Base-by-base conservation (phyloP, 225 moss, liverwort and hornwort genomes). In the Polytrichum commune region DNA sequence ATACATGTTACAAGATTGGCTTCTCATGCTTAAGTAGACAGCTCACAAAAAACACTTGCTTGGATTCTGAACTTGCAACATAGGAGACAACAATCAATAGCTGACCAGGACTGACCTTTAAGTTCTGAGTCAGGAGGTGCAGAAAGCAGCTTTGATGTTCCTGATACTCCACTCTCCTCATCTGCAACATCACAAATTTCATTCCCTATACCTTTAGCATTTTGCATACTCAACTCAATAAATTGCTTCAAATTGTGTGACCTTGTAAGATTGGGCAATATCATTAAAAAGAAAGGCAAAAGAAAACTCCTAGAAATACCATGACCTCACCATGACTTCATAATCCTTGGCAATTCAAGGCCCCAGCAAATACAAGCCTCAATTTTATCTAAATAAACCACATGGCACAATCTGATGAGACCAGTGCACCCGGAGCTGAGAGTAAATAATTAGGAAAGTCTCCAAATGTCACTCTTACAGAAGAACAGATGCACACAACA, bases 101-200 rank as follows among this genome's bases (percentile, higher is more conserved):
- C 58, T 58, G 9, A 23, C 8, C 58, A 58, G 24, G 24, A 20
- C 67, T 29, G 73, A 92, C 97, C 94, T 91, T 97, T 94, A 58
- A 83, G 64, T 66, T 97, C 97, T 56, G 92, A 80, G 66, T 94
- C 97, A 69, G 75, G 68, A 64, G 80, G 72, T 61, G 80, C 88
- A 56, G 86, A 82, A 61, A 85, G 78, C 77, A 88, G 82, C 82
- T 94, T 97, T 0, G 94, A 83, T 71, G 90, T 79, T 54, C 85
- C 86, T 35, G 72, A 80, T 38, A 84, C 65, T 64, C 92, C 90
- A 67, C 84, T 90, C 18, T 82, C 87, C 82, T 96, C 93, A 82
- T 96, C 95, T 96, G 93, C 82, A 78, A 27, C 60, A 54, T 27
- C 72, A 79, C 19, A 56, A 23, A 61, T 32, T 58, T 23, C 63